phyloP scores from a whole-genome alignment of 164 flowering plant genomes.

The Berberis thunbergii region DNA sequence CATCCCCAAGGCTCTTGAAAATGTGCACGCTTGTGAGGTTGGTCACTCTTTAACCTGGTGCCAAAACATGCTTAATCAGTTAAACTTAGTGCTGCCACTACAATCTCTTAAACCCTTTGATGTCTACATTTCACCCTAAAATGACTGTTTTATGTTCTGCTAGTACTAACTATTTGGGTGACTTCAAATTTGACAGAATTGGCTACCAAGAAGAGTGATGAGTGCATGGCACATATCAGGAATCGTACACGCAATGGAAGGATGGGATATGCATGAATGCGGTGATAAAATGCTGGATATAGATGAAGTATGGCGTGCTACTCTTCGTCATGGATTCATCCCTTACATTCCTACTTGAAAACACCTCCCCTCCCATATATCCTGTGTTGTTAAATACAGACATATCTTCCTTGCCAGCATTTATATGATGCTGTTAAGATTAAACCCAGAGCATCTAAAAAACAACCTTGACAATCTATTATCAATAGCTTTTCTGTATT shows the following conservation, averaged over 20 bases:
- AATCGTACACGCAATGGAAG: slow-evolving; percentile 39
- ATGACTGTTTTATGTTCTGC: no score
- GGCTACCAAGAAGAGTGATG: slow-evolving; percentile 46
- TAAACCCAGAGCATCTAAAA: no score
- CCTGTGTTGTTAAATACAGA: no score
- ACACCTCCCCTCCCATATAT: no score
- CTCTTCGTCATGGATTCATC: slow-evolving; percentile 30
- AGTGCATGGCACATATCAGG: slow-evolving; percentile 46
- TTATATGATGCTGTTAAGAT: no score
- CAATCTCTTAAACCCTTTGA: background rate
- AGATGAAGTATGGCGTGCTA: slow-evolving; percentile 30
- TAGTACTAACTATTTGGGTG: no score
- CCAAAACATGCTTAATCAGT: background rate
- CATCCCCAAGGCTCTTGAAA: slow-evolving; percentile 36
- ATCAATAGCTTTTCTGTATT: no score
- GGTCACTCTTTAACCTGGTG: background rate
- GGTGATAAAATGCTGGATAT: slow-evolving; percentile 19
- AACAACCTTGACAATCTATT: no score
- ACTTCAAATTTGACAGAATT: slow-evolving; percentile 22
- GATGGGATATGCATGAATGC: slow-evolving; percentile 40
- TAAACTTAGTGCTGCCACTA: background rate
- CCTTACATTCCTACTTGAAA: slow-evolving; percentile 1
- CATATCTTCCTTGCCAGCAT: no score
- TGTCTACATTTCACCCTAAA: no score
- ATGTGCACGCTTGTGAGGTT: slow-evolving; percentile 72